Evolutionary conservation across 2,329 filamentous ascomycete species (phyloP).

Genomic region (Talaromyces piceae): DNA sequence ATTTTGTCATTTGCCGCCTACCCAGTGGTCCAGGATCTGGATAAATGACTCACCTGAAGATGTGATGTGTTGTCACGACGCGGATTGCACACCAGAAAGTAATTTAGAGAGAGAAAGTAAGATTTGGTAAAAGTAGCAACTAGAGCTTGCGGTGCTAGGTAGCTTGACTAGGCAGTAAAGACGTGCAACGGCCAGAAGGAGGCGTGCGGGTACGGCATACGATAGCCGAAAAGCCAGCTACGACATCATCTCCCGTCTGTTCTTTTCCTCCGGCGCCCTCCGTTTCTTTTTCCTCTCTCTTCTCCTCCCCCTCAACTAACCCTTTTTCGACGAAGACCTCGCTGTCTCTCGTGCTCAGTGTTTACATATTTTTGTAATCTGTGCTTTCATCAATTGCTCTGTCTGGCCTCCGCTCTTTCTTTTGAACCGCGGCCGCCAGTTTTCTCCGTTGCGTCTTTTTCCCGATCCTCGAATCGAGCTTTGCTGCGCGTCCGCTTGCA

Average conservation of each 20-base stretch:
- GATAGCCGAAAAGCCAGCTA: slow-evolving; percentile 3
- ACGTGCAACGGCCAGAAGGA: not conserved
- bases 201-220: not conserved
- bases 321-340: not conserved
- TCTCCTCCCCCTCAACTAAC: not conserved
- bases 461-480: not conserved
- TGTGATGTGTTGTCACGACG: not conserved
- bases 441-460: not conserved
- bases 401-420: not conserved
- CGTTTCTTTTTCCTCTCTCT: slow-evolving; percentile 3
- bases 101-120: not conserved
- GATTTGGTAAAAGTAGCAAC: no score
- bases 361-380: not conserved
- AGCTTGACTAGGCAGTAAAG: no score
- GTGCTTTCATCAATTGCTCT: not conserved
- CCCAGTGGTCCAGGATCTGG: no score
- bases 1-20: no score
- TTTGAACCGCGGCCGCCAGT: not conserved
- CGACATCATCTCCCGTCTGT: slow-evolving; percentile 9
- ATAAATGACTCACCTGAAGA: not conserved
- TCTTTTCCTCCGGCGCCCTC: slow-evolving; percentile 3
- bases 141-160: no score
- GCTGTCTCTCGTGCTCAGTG: not conserved
- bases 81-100: no score
- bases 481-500: not conserved